Base-by-base conservation (phyloP, 192 early-diverging fungal species). In the Podila epigama region DNA sequence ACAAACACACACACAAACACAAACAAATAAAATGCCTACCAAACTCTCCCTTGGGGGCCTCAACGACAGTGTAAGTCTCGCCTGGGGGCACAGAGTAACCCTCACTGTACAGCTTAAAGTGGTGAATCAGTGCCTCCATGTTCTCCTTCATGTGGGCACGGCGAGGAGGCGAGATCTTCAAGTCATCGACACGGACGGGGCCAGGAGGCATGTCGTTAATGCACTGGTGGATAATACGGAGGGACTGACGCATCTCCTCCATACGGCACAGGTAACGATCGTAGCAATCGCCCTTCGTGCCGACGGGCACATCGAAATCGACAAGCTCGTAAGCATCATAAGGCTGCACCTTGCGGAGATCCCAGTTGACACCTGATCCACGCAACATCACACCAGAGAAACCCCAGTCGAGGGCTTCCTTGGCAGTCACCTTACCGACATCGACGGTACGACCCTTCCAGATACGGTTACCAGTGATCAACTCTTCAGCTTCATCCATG, bases 91-190 rank as follows among this genome's bases (percentile, higher is more conserved):
- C 97, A 42, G 95, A 90, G 86, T 91, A 99, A 39, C 97, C 97
- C 84, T 99, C 97, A n/a, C 94, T 96, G 84, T 95, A 99, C 33
- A 98, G 86, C 85, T 99, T 99, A 83, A 99, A 99, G 84, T 99
- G 97, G 79, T 97, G 95, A 67, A 99, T 99, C 55, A 99, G 83
- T 6, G 96, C 95, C 82, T 99, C 97, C 97, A 99, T 99, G 82
- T 90, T 92, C 84, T 97, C 92, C 89, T 99, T 99, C 97, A 99
- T 99, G 71, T 85, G 82, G 20, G 89, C 89, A 62, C 97, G 91
- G 28, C 91, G 92, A 51, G 97, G 97, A 63, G 97, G 96, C 12
- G 92, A 82, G 61, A 99, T 93, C 91, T 99, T 99, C 89, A 90
- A 88, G 82, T 99, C 97, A 63, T 99, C 96, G n/a, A 97, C 92